Evolutionary conservation across 2,329 filamentous ascomycete species (phyloP).

Genomic region (Exophiala xenobiotica): DNA sequence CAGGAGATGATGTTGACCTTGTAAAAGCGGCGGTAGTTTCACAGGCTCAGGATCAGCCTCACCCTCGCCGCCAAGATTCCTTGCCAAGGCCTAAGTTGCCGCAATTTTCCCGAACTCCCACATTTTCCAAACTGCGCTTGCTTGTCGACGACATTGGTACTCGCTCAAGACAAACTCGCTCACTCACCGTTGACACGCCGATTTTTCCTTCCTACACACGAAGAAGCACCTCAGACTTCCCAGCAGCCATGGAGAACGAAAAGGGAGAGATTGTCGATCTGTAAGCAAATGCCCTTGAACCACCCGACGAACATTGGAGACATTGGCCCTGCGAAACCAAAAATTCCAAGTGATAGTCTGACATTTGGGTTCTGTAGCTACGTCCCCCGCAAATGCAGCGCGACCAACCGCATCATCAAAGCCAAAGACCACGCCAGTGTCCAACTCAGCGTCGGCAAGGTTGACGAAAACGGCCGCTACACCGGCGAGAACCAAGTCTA

Average conservation of each 20-base stretch:
- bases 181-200: background rate
- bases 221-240: constrained; percentile 13
- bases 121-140: background rate
- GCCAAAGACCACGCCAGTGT: constrained; percentile 99
- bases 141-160: background rate
- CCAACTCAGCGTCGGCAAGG: constrained; percentile 95
- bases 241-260: constrained; percentile 96
- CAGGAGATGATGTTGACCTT: too few species aligned
- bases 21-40: background rate
- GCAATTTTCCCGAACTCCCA: constrained; percentile 1
- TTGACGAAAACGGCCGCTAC: constrained; percentile 97
- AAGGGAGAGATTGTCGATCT: constrained; percentile 99
- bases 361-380: constrained; percentile 57
- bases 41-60: background rate
- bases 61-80: background rate
- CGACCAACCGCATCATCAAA: constrained; percentile 99
- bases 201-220: background rate
- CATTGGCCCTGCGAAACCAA: background rate
- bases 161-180: background rate
- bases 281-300: constrained; percentile 51
- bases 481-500: constrained; percentile 97
- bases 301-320: background rate
- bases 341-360: background rate
- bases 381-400: constrained; percentile 98
- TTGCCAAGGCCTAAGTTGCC: background rate